Conservation (phyloP, 805 yeast species). For the Saturnispora diversa region DNA sequence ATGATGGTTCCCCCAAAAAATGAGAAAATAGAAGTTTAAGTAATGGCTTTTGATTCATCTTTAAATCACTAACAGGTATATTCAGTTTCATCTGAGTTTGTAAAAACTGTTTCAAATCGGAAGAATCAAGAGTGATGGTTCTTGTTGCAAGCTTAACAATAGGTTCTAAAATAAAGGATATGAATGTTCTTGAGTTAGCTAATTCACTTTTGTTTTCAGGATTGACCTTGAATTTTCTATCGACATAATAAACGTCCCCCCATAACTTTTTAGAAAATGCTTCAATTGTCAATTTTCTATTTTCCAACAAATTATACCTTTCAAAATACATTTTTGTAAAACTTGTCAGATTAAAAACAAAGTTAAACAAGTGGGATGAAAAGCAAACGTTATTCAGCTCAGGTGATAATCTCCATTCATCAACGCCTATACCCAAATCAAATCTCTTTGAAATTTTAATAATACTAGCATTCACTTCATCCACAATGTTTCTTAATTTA, state of each 20-base stretch:
- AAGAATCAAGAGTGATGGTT: slow-evolving; percentile 45
- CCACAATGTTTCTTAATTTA: slow-evolving; percentile 54
- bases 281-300: slow-evolving; percentile 21
- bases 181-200: slow-evolving; percentile 40
- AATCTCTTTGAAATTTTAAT: slow-evolving; percentile 15
- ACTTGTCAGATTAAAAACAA: slow-evolving; percentile 58
- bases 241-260: slow-evolving; percentile 62
- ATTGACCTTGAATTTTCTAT: slow-evolving; percentile 38
- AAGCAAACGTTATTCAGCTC: slow-evolving; percentile 60
- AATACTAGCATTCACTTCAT: slow-evolving; percentile 54
- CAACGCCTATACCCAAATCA: slow-evolving; percentile 15
- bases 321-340: slow-evolving; percentile 48
- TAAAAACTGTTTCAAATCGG: slow-evolving; percentile 37
- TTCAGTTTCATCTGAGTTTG: slow-evolving; percentile 40
- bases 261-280: slow-evolving; percentile 54
- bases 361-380: slow-evolving; percentile 55
- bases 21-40: slow-evolving; percentile 44
- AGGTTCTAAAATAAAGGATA: slow-evolving; percentile 64
- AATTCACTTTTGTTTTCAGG: slow-evolving; percentile 21
- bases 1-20: slow-evolving; percentile 43
- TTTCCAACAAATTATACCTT: slow-evolving; percentile 22
- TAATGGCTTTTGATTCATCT: slow-evolving; percentile 52
- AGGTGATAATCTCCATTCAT: slow-evolving; percentile 42
- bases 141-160: slow-evolving; percentile 65
- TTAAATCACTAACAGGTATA: slow-evolving; percentile 32